phyloP scores from a whole-genome alignment of 305 asterid species.

The Solanum hybrid region DNA sequence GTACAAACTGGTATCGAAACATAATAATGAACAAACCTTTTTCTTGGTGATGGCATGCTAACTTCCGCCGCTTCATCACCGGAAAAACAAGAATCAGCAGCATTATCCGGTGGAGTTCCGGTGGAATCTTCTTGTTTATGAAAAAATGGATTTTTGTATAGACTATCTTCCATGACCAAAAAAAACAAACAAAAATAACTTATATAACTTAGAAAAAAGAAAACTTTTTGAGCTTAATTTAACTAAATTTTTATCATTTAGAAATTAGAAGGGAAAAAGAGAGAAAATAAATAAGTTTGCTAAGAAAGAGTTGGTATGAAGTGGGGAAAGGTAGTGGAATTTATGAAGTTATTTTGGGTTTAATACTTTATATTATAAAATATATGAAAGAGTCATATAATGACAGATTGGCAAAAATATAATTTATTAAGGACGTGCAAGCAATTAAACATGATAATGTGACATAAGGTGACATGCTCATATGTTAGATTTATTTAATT shows the following conservation, averaged over 20 bases:
- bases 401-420: slow-evolving; percentile 62
- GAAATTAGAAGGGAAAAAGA: not conserved
- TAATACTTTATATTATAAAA: slow-evolving; percentile 6
- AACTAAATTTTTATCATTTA: not conserved
- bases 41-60: slow-evolving; percentile 45
- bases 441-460: slow-evolving; percentile 40
- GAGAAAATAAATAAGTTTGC: not conserved
- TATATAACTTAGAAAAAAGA: not conserved
- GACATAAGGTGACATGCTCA: slow-evolving; percentile 4
- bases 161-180: slow-evolving; percentile 30
- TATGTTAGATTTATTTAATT: not conserved
- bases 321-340: slow-evolving; percentile 36
- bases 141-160: slow-evolving; percentile 1
- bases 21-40: slow-evolving; percentile 34
- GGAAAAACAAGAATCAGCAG: slow-evolving; percentile 36
- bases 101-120: slow-evolving; percentile 32
- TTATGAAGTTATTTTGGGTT: slow-evolving; percentile 17
- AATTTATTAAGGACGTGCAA: slow-evolving; percentile 66
- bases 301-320: slow-evolving; percentile 27
- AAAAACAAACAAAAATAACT: not conserved
- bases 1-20: not conserved
- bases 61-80: slow-evolving; percentile 48
- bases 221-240: not conserved
- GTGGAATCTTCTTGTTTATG: slow-evolving; percentile 19
- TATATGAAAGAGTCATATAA: slow-evolving; percentile 25